Percentiles rank a stretch among this genome's conserved stretches.
These are phyloP conservation scores for Colletotrichum sojae DNA, from an alignment of 2,329 filamentous ascomycete species.

Conservation along the genomic window DNA sequence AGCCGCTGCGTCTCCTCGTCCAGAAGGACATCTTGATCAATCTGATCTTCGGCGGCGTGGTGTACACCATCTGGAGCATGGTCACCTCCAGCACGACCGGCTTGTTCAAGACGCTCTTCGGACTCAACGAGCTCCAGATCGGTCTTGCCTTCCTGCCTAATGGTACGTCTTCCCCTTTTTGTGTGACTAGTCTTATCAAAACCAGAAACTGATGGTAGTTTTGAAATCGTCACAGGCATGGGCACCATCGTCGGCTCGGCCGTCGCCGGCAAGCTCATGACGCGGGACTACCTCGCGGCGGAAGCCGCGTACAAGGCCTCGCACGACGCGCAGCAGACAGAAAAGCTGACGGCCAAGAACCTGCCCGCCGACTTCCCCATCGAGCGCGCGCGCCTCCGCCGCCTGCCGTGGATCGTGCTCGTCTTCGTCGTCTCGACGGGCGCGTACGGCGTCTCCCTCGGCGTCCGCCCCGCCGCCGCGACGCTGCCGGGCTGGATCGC, in stretches of 20 bases:
- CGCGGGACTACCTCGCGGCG: slow-evolving; percentile 47
- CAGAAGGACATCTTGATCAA: slow-evolving; percentile 61
- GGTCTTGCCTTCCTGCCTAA: slow-evolving; percentile 48
- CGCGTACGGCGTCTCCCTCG: slow-evolving; percentile 53
- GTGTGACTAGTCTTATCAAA: neutral
- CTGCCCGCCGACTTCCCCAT: slow-evolving; percentile 57
- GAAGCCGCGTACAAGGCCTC: slow-evolving; percentile 44
- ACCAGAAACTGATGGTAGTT: neutral
- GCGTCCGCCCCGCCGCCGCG: slow-evolving; percentile 30
- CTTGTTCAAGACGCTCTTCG: slow-evolving; percentile 50
- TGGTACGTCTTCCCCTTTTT: slow-evolving; percentile 35
- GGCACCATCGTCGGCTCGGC: slow-evolving; percentile 59
- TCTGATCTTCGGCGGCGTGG: slow-evolving; percentile 56
- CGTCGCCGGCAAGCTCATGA: slow-evolving; percentile 58
- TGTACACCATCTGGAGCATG: slow-evolving; percentile 62
- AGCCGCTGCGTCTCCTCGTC: slow-evolving; percentile 54
- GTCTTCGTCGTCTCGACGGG: slow-evolving; percentile 51
- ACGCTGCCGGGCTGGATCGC: slow-evolving; percentile 44
- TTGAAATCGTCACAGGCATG: slow-evolving; percentile 42
- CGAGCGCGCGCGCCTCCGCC: slow-evolving; percentile 56
- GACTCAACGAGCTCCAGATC: slow-evolving; percentile 44
- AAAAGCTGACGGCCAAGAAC: slow-evolving; percentile 48
- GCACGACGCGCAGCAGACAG: slow-evolving; percentile 33
- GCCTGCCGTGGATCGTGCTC: slow-evolving; percentile 54
- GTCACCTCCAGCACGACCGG: slow-evolving; percentile 58